Evolutionary conservation across 2,329 filamentous ascomycete genomes (phyloP).

Genomic region (Pseudogymnoascus sp.): DNA sequence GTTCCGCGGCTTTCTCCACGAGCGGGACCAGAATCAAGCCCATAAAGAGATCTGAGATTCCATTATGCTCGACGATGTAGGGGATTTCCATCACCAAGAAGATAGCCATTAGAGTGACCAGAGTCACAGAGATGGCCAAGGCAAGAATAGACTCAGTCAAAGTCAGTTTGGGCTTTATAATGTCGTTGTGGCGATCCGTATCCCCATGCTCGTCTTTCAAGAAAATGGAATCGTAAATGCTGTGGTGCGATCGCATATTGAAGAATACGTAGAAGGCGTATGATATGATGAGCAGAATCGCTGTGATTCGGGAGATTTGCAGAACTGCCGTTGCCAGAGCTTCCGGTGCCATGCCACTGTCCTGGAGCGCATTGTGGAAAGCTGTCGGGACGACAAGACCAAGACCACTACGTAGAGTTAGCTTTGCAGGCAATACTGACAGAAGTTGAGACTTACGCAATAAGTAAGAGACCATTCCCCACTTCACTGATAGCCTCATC

Average conservation of each 20-base stretch:
- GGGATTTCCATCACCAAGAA: conserved; percentile 67
- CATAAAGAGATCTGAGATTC: conserved; percentile 51
- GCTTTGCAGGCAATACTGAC: background rate
- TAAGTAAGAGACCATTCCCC: conserved; percentile 67
- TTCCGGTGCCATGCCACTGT: conserved; percentile 26
- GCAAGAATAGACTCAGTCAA: conserved; percentile 64
- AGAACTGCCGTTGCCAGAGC: conserved; percentile 47
- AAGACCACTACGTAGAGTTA: conserved; percentile 34
- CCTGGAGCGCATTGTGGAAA: conserved; percentile 42
- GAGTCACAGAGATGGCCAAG: conserved; percentile 54
- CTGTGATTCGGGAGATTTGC: conserved; percentile 61
- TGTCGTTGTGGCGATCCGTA: conserved; percentile 53
- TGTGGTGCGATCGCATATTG: conserved; percentile 69
- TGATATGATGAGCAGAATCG: conserved; percentile 62
- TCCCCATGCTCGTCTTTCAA: conserved; percentile 62
- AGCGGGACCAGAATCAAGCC: conserved; percentile 72
- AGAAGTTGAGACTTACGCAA: conserved; percentile 53
- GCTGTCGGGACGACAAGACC: conserved; percentile 37
- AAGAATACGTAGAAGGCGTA: conserved; percentile 63
- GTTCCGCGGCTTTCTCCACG: conserved; percentile 81
- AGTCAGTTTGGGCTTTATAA: conserved; percentile 60
- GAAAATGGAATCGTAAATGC: conserved; percentile 68
- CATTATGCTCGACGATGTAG: conserved; percentile 44
- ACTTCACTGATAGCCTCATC: conserved; percentile 71
- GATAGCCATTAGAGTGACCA: conserved; percentile 67